Evolutionary conservation across 345 rosid genomes (phyloP), one percentile per base, ranked within the genome.

Genomic region (Moricandia moricandioides): DNA sequence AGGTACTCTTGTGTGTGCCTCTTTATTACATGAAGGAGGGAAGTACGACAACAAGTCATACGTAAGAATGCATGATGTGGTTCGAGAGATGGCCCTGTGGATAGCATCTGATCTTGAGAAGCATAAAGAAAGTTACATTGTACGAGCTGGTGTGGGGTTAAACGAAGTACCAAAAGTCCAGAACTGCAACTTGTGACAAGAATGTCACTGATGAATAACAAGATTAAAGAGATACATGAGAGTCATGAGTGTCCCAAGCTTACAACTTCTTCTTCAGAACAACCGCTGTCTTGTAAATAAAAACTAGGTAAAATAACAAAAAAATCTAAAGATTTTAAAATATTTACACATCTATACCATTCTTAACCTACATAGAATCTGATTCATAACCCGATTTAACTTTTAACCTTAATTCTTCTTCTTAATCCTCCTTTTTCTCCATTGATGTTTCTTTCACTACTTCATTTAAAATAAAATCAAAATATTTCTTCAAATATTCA

Each of bases 171-270:
- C 77, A 8, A 5, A 10, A 18, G 24, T 73, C 0, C 2, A 73
- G 14, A 17, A 64, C 0, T 64, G 77, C 16, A 7, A 7, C 0
- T 5, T 14, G 14, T 64, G 11, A 54, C 14, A 74, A 66, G 58
- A 16, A 73, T 65, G 64, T 79, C 84, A 1, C 4, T 84, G 45
- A 35, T 84, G 72, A 16, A 52, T 0, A 81, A 73, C 21, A 4
- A 65, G 4, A 73, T 81, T 6, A 16, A 68, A 26, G 51, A 29
- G 3, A 65, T 83, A 18, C 1, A 7, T 0, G 74, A 47, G 10
- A 14, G 37, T 29, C 74, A 77, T 6, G 26, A 21, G 1, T 76
- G 77, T 35, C 65, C 47, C 43, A 14, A 76, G 8, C 77, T 83
- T n/a, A 69, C 74, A 62, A 73, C 81, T 11, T 24, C n/a, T 76